These are phyloP conservation scores for Aspergillus novoparasiticus DNA, from an alignment of 2,329 filamentous ascomycete genomes.

Conservation along the genomic window DNA sequence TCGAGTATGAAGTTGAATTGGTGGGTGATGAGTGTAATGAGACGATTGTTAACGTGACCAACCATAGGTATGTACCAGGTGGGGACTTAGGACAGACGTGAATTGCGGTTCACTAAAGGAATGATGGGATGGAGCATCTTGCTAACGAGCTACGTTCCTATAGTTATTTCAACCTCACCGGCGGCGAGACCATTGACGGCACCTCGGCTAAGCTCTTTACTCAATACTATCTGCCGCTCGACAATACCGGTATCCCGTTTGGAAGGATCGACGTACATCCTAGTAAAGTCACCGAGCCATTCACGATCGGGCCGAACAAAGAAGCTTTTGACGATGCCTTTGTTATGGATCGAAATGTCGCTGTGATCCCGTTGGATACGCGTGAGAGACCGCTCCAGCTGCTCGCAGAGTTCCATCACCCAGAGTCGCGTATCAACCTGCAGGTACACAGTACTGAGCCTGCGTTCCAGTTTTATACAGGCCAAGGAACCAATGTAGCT, in stretches of 20 bases:
- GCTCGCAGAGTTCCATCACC: conserved; percentile 73
- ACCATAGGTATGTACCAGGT: conserved; percentile 70
- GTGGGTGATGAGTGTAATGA: conserved; percentile 77
- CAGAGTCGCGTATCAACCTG: conserved; percentile 73
- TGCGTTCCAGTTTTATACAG: conserved; percentile 96
- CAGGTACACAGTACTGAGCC: conserved; percentile 91
- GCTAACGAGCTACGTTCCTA: neutral
- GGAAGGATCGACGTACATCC: conserved; percentile 65
- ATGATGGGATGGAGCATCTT: neutral
- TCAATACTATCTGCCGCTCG: conserved; percentile 71
- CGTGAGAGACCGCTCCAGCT: conserved; percentile 64
- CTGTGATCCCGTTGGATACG: conserved; percentile 66
- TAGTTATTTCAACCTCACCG: conserved; percentile 70
- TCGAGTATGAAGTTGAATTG: conserved; percentile 88
- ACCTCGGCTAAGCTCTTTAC: conserved; percentile 63
- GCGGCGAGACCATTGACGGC: conserved; percentile 60
- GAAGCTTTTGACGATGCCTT: conserved; percentile 92
- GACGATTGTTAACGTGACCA: conserved; percentile 90
- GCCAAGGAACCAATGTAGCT: conserved; percentile 78
- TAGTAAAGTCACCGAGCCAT: conserved; percentile 65
- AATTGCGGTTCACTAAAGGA: neutral
- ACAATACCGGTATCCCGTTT: conserved; percentile 73
- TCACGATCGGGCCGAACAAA: conserved; percentile 69
- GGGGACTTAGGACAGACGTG: neutral
- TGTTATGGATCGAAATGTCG: conserved; percentile 67